Base-by-base conservation (phyloP, 176 grass and related monocot genomes). In the Oryza meyeriana region DNA sequence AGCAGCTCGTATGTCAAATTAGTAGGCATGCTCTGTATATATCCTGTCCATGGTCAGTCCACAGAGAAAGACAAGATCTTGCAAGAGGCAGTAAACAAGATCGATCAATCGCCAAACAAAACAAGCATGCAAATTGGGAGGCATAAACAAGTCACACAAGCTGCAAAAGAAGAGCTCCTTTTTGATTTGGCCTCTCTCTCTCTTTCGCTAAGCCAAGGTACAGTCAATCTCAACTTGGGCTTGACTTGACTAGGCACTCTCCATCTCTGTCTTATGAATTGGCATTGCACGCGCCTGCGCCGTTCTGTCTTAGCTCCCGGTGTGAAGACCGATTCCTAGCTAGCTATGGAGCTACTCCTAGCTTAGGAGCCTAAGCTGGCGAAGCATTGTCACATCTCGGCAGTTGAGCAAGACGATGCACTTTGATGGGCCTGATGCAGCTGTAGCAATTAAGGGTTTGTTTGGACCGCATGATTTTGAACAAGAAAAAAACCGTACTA, bases 321-420 rank as follows among this genome's bases (percentile, higher is more conserved):
- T 50, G 18, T 42, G 64, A 69, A 61, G 34, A 59, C 7, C 5
- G 44, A 6, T 64, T 10, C 9, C 8, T 35, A 44, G 36, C n/a
- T 42, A 44, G 3, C 7, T 40, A 40, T n/a, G n/a, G n/a, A n/a
- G n/a, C 38, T 40, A 4, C 38, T 40, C 2, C 36, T 47, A 48
- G 70, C 55, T 59, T 33, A 81, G 31, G 52, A 10, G 36, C 30
- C 25, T 42, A 22, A 58, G 36, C 28, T 63, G 20, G 22, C 18
- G 5, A 64, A 65, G 84, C 57, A 79, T 66, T 24, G 84, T 86
- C 84, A 86, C 76, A 66, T 85, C 76, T 85, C 76, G 24, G 35
- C 29, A 30, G 22, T 29, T 27, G 25, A 41, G 7, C 3, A 5
- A 12, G 61, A 67, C 24, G 38, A 45, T 58, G 45, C 45, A 48